Evolutionary conservation across 345 rosid genomes (phyloP).

Genomic region (Schrenkiella parvula): DNA sequence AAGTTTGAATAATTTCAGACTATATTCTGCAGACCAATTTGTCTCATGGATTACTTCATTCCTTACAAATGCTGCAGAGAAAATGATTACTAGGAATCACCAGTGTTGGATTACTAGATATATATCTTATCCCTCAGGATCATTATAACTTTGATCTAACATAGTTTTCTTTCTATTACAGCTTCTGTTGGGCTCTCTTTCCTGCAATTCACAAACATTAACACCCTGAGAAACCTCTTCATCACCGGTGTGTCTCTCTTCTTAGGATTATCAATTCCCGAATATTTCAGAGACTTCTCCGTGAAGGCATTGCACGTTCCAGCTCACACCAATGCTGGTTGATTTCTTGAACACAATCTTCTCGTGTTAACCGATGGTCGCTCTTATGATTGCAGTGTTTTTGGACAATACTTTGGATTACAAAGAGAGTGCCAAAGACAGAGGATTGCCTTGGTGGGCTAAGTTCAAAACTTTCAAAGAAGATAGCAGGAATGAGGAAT

Average conservation of each 20-base stretch:
- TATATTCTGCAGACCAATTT: neutral
- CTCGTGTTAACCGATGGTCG: conserved; percentile 81
- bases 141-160: neutral
- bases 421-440: conserved; percentile 74
- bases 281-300: too few relatives aligned
- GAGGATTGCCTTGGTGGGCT: conserved; percentile 98
- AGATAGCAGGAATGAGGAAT: too few relatives aligned
- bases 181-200: conserved; percentile 98
- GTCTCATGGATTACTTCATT: neutral
- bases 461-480: conserved; percentile 81
- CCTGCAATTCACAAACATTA: too few relatives aligned
- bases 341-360: conserved; percentile 92
- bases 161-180: conserved; percentile 25
- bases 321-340: too few relatives aligned
- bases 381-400: conserved; percentile 67
- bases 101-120: conserved; percentile 51
- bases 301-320: too few relatives aligned
- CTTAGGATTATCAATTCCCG: too few relatives aligned
- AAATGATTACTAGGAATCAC: conserved; percentile 90
- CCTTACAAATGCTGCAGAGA: conserved; percentile 50
- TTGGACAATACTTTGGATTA: conserved; percentile 87
- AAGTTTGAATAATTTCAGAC: neutral
- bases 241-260: too few relatives aligned
- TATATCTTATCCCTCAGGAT: neutral
- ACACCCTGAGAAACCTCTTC: too few relatives aligned